Conservation (phyloP, 352 stramenopile genomes). For the Globisporangium mamillatum region DNA sequence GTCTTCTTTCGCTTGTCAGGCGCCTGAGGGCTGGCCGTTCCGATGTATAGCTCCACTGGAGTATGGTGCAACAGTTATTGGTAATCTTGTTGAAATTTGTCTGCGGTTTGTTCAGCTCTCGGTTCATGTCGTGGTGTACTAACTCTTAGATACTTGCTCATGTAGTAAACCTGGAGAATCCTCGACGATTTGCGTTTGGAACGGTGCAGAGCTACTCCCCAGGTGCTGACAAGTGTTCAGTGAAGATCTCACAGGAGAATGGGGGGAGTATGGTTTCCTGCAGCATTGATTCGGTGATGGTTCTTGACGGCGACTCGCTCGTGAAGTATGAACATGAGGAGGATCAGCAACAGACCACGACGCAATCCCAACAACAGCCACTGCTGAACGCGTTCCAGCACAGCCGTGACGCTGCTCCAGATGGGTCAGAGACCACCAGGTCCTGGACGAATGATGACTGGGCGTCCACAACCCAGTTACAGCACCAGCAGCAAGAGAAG, state of each 20-base stretch:
- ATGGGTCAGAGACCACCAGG: too few species aligned
- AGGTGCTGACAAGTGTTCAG: slow-evolving; percentile 30
- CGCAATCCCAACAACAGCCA: slow-evolving; percentile 3
- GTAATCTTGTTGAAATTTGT: slow-evolving; percentile 20
- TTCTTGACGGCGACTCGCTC: slow-evolving; percentile 26
- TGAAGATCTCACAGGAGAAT: slow-evolving; percentile 26
- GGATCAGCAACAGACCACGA: slow-evolving; percentile 7
- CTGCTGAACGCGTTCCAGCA: neutral
- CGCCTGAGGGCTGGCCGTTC: slow-evolving; percentile 15
- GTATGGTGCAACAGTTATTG: slow-evolving; percentile 27
- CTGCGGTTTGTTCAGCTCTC: neutral
- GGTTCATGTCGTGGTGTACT: neutral
- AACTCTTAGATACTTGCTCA: neutral
- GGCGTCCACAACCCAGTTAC: neutral
- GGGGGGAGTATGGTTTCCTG: slow-evolving; percentile 32
- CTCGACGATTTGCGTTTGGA: slow-evolving; percentile 36
- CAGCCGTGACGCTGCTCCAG: neutral
- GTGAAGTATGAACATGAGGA: slow-evolving; percentile 21
- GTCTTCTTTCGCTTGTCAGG: neutral
- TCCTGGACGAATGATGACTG: neutral
- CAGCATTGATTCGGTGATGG: slow-evolving; percentile 55
- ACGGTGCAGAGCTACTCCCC: slow-evolving; percentile 28
- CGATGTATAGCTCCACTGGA: slow-evolving; percentile 17
- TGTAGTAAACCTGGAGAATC: slow-evolving; percentile 36
- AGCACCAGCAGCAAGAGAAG: slow-evolving; percentile 32